Conservation (phyloP, 495 filamentous ascomycete species). For the Aspergillus ostianus region DNA sequence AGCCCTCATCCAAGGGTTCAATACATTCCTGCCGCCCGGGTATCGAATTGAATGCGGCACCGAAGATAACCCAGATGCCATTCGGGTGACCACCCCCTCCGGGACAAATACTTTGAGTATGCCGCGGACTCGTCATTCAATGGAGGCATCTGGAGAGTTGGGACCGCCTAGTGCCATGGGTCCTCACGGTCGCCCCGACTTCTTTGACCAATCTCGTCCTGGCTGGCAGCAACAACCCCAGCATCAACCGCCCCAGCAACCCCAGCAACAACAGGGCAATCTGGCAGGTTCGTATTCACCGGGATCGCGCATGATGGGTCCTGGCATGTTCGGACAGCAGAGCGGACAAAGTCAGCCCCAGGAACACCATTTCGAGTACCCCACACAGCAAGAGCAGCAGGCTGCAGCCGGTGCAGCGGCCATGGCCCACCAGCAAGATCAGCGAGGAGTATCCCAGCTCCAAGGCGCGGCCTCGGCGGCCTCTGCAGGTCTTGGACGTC, state of each 20-base stretch:
- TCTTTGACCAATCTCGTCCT: slow-evolving; percentile 48
- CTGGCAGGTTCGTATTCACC: slow-evolving; percentile 45
- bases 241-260: slow-evolving; percentile 54
- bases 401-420: slow-evolving; percentile 49
- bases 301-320: slow-evolving; percentile 41
- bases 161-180: slow-evolving; percentile 34
- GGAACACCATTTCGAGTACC: slow-evolving; percentile 47
- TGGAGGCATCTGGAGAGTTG: slow-evolving; percentile 40
- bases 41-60: slow-evolving; percentile 97
- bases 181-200: slow-evolving; percentile 40
- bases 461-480: slow-evolving; percentile 73
- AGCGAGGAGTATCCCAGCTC: slow-evolving; percentile 74
- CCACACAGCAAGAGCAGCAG: slow-evolving; percentile 46
- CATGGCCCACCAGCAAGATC: slow-evolving; percentile 71
- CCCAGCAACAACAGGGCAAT: slow-evolving; percentile 20
- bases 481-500: slow-evolving; percentile 45
- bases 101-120: slow-evolving; percentile 67
- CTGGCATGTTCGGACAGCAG: slow-evolving; percentile 40
- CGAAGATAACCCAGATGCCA: slow-evolving; percentile 87
- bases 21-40: slow-evolving; percentile 95
- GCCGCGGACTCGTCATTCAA: slow-evolving; percentile 50
- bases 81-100: slow-evolving; percentile 94
- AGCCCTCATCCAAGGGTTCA: slow-evolving; percentile 96
- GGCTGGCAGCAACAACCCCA: slow-evolving; percentile 49
- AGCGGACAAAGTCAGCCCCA: slow-evolving; percentile 36